Conservation (phyloP, 306 rosid species). For the Cucurbita argyrosperma region DNA sequence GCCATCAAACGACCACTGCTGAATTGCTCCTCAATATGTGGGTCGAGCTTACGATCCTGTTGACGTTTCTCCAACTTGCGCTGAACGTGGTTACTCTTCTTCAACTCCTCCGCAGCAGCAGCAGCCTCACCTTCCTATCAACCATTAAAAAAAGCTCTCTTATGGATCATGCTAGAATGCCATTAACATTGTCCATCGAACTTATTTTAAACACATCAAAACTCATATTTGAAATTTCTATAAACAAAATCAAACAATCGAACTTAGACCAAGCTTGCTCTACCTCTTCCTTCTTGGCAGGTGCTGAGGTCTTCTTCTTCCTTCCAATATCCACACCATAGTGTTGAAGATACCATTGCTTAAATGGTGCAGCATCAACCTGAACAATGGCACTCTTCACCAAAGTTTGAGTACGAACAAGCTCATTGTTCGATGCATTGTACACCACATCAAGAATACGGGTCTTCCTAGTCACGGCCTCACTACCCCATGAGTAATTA, state of each 20-base stretch:
- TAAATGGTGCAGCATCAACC: slow-evolving; percentile 4
- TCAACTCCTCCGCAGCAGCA: not conserved
- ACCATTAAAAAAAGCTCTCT: not conserved
- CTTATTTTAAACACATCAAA: not conserved
- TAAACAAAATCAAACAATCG: not conserved
- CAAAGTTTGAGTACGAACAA: slow-evolving; percentile 4
- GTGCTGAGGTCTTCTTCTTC: not conserved
- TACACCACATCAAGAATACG: slow-evolving; percentile 2
- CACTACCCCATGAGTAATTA: slow-evolving; percentile 1
- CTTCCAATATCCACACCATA: slow-evolving; percentile 1
- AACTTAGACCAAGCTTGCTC: not conserved
- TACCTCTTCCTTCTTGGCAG: slow-evolving; percentile 5
- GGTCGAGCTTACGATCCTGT: not conserved
- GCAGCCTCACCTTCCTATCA: not conserved
- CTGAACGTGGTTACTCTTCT: slow-evolving; percentile 3
- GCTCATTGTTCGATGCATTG: not conserved
- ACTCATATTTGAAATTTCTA: not conserved
- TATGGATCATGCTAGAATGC: not conserved
- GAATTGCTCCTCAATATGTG: slow-evolving; percentile 6
- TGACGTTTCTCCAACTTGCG: slow-evolving; percentile 1
- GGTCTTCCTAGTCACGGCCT: slow-evolving; percentile 2
- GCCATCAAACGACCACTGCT: slow-evolving; percentile 8
- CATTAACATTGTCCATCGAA: not conserved
- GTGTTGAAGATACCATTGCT: slow-evolving; percentile 4
- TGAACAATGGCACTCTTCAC: slow-evolving; percentile 4